Percentiles rank a stretch among this genome's conserved stretches.
Conservation (phyloP, 2,329 filamentous ascomycete genomes). For the Cercospora berteroae region DNA sequence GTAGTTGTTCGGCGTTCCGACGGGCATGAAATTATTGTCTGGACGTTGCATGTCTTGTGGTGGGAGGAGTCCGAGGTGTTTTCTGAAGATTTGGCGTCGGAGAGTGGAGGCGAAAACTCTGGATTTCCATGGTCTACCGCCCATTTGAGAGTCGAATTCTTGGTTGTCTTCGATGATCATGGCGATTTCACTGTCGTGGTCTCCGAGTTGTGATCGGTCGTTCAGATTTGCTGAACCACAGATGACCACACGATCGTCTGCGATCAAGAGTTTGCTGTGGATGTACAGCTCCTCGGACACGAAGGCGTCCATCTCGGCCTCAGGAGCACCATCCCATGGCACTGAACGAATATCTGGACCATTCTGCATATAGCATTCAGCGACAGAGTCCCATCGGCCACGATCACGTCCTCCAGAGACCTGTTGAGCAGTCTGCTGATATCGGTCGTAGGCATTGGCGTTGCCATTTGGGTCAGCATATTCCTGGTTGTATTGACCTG, state of each 20-base stretch:
- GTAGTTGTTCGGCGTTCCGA: constrained; percentile 56
- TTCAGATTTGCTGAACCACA: constrained; percentile 74
- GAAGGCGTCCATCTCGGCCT: constrained; percentile 60
- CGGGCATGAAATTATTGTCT: constrained; percentile 57
- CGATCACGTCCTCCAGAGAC: constrained; percentile 48
- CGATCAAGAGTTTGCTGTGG: constrained; percentile 72
- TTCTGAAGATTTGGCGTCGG: constrained; percentile 81
- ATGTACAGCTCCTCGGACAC: constrained; percentile 64
- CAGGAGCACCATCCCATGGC: constrained; percentile 56
- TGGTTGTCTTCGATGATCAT: constrained; percentile 79
- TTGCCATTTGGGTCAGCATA: constrained; percentile 31
- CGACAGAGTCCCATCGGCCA: constrained; percentile 71
- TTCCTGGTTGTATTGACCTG: constrained; percentile 36
- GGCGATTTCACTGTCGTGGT: constrained; percentile 86
- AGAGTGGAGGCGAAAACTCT: constrained; percentile 75
- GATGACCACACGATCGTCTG: constrained; percentile 77
- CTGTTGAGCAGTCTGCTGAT: constrained; percentile 66
- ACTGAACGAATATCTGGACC: constrained; percentile 67
- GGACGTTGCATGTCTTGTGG: constrained; percentile 66
- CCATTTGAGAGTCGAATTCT: constrained; percentile 69
- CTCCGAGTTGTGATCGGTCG: constrained; percentile 73
- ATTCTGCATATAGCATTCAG: constrained; percentile 77
- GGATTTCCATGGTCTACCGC: constrained; percentile 68
- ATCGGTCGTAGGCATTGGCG: constrained; percentile 57
- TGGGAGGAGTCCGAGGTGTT: constrained; percentile 80